phyloP scores from a whole-genome alignment of 169 alveolate genomes.

The Plasmodium inui region DNA sequence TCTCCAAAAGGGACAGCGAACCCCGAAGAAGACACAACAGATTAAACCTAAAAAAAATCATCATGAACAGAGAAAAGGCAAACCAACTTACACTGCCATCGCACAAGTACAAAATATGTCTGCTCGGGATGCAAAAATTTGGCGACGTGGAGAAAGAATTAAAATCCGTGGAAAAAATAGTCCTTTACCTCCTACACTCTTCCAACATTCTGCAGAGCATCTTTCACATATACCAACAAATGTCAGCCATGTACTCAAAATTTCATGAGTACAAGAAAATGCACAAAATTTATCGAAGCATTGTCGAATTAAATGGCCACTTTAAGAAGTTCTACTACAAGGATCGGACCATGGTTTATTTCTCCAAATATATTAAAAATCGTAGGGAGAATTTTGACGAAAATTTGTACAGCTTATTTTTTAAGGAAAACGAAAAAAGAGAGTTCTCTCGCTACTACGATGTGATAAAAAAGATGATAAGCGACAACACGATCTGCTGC shows the following conservation, averaged over 20 bases:
- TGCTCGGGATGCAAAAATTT: slow-evolving; percentile 47
- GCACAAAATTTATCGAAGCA: slow-evolving; percentile 17
- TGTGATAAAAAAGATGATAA: slow-evolving; percentile 32
- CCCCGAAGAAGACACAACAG: not conserved
- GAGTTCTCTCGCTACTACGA: slow-evolving; percentile 30
- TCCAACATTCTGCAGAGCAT: slow-evolving; percentile 24
- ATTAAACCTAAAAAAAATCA: slow-evolving; percentile 13
- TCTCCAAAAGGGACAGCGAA: not conserved
- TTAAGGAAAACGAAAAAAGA: slow-evolving; percentile 47
- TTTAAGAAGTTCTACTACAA: slow-evolving; percentile 34
- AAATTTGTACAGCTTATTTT: slow-evolving; percentile 58
- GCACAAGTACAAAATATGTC: slow-evolving; percentile 6
- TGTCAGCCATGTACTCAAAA: slow-evolving; percentile 28
- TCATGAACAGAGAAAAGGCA: slow-evolving; percentile 1
- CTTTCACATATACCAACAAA: slow-evolving; percentile 18
- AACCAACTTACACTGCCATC: not conserved
- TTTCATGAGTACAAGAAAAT: slow-evolving; percentile 38
- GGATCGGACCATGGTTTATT: slow-evolving; percentile 31
- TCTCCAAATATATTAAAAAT: slow-evolving; percentile 57
- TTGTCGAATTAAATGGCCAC: slow-evolving; percentile 14
- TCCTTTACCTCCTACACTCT: slow-evolving; percentile 7
- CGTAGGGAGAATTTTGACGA: slow-evolving; percentile 63
- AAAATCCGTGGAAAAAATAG: slow-evolving; percentile 15
- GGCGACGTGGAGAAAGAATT: slow-evolving; percentile 19
- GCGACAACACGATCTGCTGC: slow-evolving; percentile 43